These are phyloP conservation scores for Linaria vulgaris DNA, from an alignment of 257 asterid species.

Conservation along the genomic window DNA sequence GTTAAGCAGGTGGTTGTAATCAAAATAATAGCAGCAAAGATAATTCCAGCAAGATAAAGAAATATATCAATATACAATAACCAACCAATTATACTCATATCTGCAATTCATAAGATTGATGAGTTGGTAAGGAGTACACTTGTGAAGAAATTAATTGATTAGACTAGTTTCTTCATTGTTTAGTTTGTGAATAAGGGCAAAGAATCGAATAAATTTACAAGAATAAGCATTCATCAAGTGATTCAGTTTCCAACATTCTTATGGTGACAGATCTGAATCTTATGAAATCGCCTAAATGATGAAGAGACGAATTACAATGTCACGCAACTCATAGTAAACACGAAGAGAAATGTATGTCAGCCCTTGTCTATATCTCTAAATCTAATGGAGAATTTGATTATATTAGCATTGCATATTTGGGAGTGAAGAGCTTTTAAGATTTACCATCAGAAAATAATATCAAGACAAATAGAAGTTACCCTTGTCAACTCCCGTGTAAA, in stretches of 20 bases:
- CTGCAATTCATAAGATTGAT: too few species aligned
- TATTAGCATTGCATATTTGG: too few species aligned
- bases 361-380: neutral
- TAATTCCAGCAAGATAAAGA: neutral
- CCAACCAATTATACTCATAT: neutral
- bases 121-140: neutral
- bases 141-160: neutral
- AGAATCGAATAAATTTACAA: conserved; percentile 5
- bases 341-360: neutral
- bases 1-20: neutral
- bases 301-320: neutral
- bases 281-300: neutral
- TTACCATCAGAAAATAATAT: conserved; percentile 8
- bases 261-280: neutral
- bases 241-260: conserved; percentile 5
- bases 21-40: neutral
- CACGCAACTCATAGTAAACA: neutral
- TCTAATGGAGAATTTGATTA: too few species aligned
- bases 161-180: neutral
- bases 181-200: neutral
- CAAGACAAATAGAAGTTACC: conserved; percentile 48
- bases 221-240: neutral
- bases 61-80: neutral
- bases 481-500: conserved; percentile 87
- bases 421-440: too few species aligned